Conservation (phyloP, 2,329 filamentous ascomycete species). For the Sclerotinia sclerotiorum region DNA sequence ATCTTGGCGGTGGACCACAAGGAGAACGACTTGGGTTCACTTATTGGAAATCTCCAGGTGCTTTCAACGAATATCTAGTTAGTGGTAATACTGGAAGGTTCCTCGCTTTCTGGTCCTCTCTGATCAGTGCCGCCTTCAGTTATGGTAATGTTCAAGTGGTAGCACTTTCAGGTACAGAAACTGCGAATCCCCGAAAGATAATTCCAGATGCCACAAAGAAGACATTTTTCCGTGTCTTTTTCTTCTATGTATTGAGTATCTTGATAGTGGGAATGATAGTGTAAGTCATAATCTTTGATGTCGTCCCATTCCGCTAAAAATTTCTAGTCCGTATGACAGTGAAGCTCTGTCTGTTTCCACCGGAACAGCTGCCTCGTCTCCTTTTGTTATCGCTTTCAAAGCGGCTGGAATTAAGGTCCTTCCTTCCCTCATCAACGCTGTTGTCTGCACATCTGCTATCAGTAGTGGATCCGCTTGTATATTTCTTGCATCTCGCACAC, state of each 20-base stretch:
- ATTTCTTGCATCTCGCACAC: slow-evolving; percentile 45
- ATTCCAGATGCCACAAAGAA: slow-evolving; percentile 53
- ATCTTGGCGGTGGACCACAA: slow-evolving; percentile 61
- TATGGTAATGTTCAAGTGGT: slow-evolving; percentile 54
- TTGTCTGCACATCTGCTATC: slow-evolving; percentile 58
- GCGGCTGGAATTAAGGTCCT: slow-evolving; percentile 67
- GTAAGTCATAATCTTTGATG: slow-evolving; percentile 36
- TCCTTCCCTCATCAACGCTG: slow-evolving; percentile 72
- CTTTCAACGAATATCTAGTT: slow-evolving; percentile 68
- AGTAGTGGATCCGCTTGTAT: slow-evolving; percentile 24
- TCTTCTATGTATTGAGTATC: slow-evolving; percentile 49
- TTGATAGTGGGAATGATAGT: slow-evolving; percentile 54
- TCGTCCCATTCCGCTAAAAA: slow-evolving; percentile 46
- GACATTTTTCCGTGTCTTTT: slow-evolving; percentile 55
- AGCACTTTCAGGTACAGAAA: slow-evolving; percentile 56
- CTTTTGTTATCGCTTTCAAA: slow-evolving; percentile 71
- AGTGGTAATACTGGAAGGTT: slow-evolving; percentile 59
- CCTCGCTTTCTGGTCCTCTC: slow-evolving; percentile 48
- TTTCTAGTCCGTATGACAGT: slow-evolving; percentile 58
- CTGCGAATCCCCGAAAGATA: slow-evolving; percentile 51
- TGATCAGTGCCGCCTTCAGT: slow-evolving; percentile 48
- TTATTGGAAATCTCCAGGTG: slow-evolving; percentile 69
- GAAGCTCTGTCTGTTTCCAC: slow-evolving; percentile 43
- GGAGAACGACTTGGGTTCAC: slow-evolving; percentile 61
- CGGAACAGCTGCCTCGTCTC: slow-evolving; percentile 52